phyloP scores from a whole-genome alignment of 257 asterid genomes.

The Avicennia marina region DNA sequence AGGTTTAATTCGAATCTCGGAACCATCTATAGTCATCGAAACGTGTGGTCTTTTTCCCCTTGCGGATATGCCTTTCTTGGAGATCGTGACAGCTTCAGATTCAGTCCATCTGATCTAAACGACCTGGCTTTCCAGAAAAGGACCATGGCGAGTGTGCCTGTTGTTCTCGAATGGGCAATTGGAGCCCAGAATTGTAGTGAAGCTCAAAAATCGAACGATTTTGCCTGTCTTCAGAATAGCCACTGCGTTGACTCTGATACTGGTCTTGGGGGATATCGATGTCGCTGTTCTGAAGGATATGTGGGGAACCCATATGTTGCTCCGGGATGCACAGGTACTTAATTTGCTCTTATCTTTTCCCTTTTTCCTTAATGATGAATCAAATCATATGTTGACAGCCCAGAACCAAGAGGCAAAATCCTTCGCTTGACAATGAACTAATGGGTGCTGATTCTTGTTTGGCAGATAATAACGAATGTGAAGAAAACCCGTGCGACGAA shows the following conservation, averaged over 20 bases:
- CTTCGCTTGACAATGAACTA: no score
- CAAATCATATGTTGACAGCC: no score
- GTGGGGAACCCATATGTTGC: conserved; percentile 54
- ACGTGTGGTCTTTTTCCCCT: not conserved
- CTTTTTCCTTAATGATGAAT: no score
- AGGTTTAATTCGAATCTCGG: conserved; percentile 5
- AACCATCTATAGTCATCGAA: not conserved
- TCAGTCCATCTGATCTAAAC: not conserved
- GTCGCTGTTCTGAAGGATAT: conserved; percentile 44
- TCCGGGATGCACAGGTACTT: conserved; percentile 49
- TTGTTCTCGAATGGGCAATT: conserved; percentile 23
- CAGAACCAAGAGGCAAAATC: no score
- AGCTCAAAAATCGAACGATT: not conserved
- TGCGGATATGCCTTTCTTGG: conserved; percentile 13
- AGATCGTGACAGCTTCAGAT: not conserved
- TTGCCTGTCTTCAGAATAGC: not conserved
- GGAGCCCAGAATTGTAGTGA: not conserved
- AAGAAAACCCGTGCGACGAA: conserved; percentile 33
- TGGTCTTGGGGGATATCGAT: conserved; percentile 48
- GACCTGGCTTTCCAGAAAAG: not conserved
- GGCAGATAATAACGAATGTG: conserved; percentile 53
- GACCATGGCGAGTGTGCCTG: not conserved
- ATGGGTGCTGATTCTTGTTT: no score
- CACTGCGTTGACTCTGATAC: conserved; percentile 2
- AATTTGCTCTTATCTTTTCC: no score